These are phyloP conservation scores for Colletotrichum siamense DNA, from an alignment of 2,329 filamentous ascomycete species.

Conservation along the genomic window DNA sequence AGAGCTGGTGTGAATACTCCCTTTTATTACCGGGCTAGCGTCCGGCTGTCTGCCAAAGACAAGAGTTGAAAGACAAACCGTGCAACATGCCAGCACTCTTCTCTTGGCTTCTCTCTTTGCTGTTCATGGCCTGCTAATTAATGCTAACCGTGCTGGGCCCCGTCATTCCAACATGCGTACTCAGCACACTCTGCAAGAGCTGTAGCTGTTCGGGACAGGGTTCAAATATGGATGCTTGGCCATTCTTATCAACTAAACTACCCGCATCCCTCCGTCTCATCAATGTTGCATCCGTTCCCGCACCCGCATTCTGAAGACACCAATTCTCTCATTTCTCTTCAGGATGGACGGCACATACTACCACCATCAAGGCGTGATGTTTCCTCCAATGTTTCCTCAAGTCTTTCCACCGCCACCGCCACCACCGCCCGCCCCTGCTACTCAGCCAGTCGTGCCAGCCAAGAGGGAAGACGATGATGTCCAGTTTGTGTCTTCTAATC, in stretches of 20 bases:
- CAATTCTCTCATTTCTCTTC: background rate
- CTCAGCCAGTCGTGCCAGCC: constrained; percentile 8
- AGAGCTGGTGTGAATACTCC: constrained; percentile 6
- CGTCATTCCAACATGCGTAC: constrained; percentile 14
- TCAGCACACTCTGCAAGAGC: background rate
- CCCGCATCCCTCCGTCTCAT: constrained; percentile 1
- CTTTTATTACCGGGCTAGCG: background rate
- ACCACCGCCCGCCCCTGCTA: background rate
- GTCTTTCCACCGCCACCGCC: background rate
- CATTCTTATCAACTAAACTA: background rate
- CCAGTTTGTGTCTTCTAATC: constrained; percentile 48
- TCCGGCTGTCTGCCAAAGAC: constrained; percentile 4
- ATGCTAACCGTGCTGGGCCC: background rate
- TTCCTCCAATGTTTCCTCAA: constrained; percentile 12
- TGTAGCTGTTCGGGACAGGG: background rate
- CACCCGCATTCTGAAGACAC: background rate
- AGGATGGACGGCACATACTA: constrained; percentile 8
- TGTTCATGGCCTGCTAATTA: constrained; percentile 1
- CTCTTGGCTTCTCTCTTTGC: constrained; percentile 18
- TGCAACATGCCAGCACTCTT: constrained; percentile 13
- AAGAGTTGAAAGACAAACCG: constrained; percentile 13
- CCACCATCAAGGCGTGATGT: constrained; percentile 13
- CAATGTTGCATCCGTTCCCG: constrained; percentile 12
- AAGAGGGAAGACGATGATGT: constrained; percentile 46
- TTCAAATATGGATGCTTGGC: constrained; percentile 20